A percentile compares a stretch with the other conserved stretches of the same genome.
Evolutionary conservation across 116 monocot species (phyloP).

Genomic region (Trichopus zeylanicus): DNA sequence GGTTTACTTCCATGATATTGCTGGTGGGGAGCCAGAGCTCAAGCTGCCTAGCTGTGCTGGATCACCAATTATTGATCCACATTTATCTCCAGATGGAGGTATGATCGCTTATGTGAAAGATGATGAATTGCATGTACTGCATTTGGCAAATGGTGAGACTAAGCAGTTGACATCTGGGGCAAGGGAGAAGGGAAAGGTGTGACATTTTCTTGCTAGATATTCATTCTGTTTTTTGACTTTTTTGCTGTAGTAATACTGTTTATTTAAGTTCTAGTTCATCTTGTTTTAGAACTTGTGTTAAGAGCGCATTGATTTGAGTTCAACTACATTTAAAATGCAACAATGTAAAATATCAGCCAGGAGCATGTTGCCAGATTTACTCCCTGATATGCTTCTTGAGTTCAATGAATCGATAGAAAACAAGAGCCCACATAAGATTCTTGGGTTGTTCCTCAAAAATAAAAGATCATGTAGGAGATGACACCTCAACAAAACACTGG

Average conservation of each 20-base stretch:
- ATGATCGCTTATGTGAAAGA: slow-evolving; percentile 83
- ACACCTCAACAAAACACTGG: too few species aligned
- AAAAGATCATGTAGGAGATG: too few species aligned
- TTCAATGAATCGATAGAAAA: too few species aligned
- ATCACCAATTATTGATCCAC: slow-evolving; percentile 90
- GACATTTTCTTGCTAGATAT: slow-evolving; percentile 1
- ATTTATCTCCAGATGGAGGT: slow-evolving; percentile 88
- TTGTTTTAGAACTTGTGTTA: too few species aligned
- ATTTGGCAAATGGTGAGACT: slow-evolving; percentile 37
- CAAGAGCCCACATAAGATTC: too few species aligned
- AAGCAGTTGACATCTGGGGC: slow-evolving; percentile 72
- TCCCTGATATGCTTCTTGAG: too few species aligned
- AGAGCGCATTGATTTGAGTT: too few species aligned
- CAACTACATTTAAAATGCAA: too few species aligned
- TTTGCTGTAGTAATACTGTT: not conserved
- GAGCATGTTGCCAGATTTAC: too few species aligned
- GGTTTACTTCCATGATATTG: slow-evolving; percentile 83
- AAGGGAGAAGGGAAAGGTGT: slow-evolving; percentile 67
- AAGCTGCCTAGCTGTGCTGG: slow-evolving; percentile 41
- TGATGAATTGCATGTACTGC: slow-evolving; percentile 61
- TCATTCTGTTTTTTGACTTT: not conserved
- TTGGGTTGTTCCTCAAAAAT: too few species aligned
- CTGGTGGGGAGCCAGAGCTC: slow-evolving; percentile 55
- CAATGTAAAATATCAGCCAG: too few species aligned
- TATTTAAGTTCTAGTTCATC: too few species aligned